A percentile compares a stretch with the other conserved stretches of the same genome.
phyloP scores from a whole-genome alignment of 73 alveolate genomes.

The Blepharisma japonicum region DNA sequence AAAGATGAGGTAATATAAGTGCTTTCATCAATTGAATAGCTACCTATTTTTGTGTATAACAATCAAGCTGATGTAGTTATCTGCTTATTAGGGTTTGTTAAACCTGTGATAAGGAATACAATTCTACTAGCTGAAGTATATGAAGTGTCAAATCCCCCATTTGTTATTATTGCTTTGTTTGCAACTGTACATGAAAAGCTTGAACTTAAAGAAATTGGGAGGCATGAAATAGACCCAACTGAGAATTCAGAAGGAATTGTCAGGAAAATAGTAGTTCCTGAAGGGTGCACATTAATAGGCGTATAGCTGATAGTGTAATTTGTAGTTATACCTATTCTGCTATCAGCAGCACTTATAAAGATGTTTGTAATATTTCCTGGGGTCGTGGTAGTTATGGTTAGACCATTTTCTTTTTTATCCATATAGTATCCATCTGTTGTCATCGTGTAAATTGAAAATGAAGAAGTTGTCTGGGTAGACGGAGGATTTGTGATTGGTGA shows the following conservation, averaged over 20 bases:
- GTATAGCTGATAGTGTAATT: conserved; percentile 10
- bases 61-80: background rate
- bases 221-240: background rate
- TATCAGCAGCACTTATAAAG: background rate
- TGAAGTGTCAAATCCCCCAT: background rate
- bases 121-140: background rate
- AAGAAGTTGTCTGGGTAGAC: background rate
- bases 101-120: background rate
- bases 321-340: background rate
- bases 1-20: background rate
- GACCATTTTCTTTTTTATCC: conserved; percentile 17
- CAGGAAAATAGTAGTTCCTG: background rate
- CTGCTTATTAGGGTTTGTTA: background rate
- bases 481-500: background rate
- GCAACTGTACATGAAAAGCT: background rate
- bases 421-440: conserved; percentile 8
- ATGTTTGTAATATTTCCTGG: conserved; percentile 8
- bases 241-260: conserved; percentile 15
- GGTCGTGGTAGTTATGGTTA: background rate
- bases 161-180: background rate
- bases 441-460: background rate
- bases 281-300: conserved; percentile 13
- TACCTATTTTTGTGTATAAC: background rate
- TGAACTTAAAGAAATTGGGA: background rate
- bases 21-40: conserved; percentile 12